Base-by-base conservation (phyloP, 495 filamentous ascomycete species). In the Usnea hakonensis region DNA sequence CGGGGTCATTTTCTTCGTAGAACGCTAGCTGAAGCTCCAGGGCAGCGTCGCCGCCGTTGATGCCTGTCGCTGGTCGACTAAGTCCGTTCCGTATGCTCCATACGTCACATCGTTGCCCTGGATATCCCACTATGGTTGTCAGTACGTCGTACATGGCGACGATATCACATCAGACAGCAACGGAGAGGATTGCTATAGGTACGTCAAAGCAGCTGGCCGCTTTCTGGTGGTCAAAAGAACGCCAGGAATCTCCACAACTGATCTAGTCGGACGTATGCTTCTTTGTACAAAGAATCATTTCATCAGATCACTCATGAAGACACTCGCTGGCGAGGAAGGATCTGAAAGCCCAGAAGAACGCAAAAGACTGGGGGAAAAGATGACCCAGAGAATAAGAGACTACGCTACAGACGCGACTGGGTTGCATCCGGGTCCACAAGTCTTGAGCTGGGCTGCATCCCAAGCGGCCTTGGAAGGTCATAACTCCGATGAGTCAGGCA, bases 151-250 rank as follows among this genome's bases (percentile, higher is more conserved):
- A 7, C 89, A 97, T 72, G 95, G 94, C 57, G 87, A 91, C 67
- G 90, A 95, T 69, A 89, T 97, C 50, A 90, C 89, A 3, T 91
- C 91, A 2, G 85, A 95, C 67, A 87, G 84, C 61, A 83, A 82
- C 48, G 91, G 94, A 11, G 85, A 95, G 70, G 94, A 99, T 75
- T 97, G 95, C 76, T 99, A 99, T 74, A 86, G 95, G 64, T 96
- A 88, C 71, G 94, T 99, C 58, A 97, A 97, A 74, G 85, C 85
- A 30, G 93, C 91, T 17, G 86, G 86, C 23, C 83, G 94, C 10
- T 97, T 99, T 79, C 86, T 88, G 69, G 90, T 97, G 17, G 94
- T 99, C 23, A 93, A 92, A 75, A 79, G 94, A n/a, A 97, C 95
- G 0, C 93, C 93, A 0, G 90, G 90, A 37, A 99, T 99, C 64